phyloP scores from a whole-genome alignment of 192 early-diverging fungal species.

The Phycomyces nitens region DNA sequence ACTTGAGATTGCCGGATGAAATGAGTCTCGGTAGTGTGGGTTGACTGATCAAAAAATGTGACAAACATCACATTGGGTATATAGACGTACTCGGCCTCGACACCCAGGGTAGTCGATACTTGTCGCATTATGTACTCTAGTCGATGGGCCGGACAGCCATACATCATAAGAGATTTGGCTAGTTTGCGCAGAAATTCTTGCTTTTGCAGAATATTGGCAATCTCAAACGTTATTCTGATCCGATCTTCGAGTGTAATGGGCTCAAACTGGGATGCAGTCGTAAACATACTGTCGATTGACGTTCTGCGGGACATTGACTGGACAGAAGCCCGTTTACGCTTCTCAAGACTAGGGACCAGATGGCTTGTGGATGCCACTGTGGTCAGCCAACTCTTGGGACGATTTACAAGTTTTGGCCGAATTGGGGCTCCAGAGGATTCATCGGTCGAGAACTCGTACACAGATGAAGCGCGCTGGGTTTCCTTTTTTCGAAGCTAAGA shows the following conservation, averaged over 20 bases:
- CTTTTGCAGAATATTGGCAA: slow-evolving; percentile 66
- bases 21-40: slow-evolving; percentile 72
- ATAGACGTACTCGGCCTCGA: slow-evolving; percentile 64
- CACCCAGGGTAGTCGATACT: slow-evolving; percentile 57
- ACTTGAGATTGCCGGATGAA: slow-evolving; percentile 55
- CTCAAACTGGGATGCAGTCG: slow-evolving; percentile 30
- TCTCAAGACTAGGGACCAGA: slow-evolving; percentile 27
- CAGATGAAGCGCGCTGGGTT: background rate
- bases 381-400: slow-evolving; percentile 27
- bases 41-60: slow-evolving; percentile 67
- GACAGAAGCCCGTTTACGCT: slow-evolving; percentile 13
- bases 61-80: slow-evolving; percentile 72
- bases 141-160: slow-evolving; percentile 65
- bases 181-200: slow-evolving; percentile 63
- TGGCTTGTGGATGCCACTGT: slow-evolving; percentile 19
- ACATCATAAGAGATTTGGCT: slow-evolving; percentile 64
- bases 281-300: slow-evolving; percentile 29
- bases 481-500: background rate
- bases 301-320: slow-evolving; percentile 22
- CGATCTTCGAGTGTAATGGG: slow-evolving; percentile 46
- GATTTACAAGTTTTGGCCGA: slow-evolving; percentile 6
- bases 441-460: background rate
- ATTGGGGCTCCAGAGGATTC: background rate
- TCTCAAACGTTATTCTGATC: slow-evolving; percentile 49
- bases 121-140: slow-evolving; percentile 62